Conservation (phyloP, 2,329 filamentous ascomycete genomes). For the Aureobasidium zeae region DNA sequence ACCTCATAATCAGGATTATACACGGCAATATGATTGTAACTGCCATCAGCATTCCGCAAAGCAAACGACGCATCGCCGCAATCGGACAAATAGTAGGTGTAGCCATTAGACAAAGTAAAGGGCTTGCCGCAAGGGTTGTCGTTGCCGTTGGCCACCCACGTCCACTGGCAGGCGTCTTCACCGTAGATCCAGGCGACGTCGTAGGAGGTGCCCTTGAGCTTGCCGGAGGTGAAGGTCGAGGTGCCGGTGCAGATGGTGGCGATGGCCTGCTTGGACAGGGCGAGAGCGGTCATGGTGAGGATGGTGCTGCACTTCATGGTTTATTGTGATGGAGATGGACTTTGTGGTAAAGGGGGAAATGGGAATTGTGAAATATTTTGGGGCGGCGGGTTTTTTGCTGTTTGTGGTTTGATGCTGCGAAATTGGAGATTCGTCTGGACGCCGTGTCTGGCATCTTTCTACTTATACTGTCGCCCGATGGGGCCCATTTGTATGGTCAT, state of each 20-base stretch:
- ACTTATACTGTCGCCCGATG: too few relatives aligned
- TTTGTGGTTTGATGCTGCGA: too few relatives aligned
- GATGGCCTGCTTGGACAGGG: neutral
- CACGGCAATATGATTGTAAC: slow-evolving; percentile 1
- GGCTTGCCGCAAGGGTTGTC: neutral
- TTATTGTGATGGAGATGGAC: too few relatives aligned
- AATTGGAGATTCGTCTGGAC: too few relatives aligned
- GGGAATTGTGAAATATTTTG: too few relatives aligned
- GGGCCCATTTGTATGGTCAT: too few relatives aligned
- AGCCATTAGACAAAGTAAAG: neutral
- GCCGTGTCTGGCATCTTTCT: too few relatives aligned
- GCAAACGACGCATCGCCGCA: neutral
- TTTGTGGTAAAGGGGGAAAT: too few relatives aligned
- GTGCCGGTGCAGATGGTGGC: slow-evolving; percentile 2
- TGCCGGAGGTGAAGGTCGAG: neutral
- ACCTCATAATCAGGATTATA: neutral
- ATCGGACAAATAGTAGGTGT: neutral
- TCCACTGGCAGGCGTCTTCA: slow-evolving; percentile 4
- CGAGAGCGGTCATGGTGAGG: neutral
- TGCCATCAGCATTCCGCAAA: neutral
- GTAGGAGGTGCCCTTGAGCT: neutral
- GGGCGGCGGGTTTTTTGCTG: too few relatives aligned
- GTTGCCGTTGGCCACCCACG: neutral
- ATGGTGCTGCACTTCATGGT: too few relatives aligned
- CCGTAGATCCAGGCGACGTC: slow-evolving; percentile 1